phyloP scores from a whole-genome alignment of 2,329 filamentous ascomycete genomes.

The Arthrinium puccinioides region DNA sequence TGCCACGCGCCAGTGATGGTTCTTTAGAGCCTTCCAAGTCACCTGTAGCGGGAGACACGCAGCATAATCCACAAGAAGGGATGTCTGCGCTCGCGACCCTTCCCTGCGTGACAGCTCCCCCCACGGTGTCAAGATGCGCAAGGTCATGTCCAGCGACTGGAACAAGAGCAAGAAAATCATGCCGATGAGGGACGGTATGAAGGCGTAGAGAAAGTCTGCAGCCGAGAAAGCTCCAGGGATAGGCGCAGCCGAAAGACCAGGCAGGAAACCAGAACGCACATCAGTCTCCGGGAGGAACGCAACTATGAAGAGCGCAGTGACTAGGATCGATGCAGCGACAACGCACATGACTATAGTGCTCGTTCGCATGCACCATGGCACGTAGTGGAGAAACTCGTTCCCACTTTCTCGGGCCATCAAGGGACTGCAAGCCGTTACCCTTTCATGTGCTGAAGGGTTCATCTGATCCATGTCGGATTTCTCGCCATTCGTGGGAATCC shows the following conservation, averaged over 20 bases:
- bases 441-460: slow-evolving; percentile 14
- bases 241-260: slow-evolving; percentile 56
- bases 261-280: slow-evolving; percentile 64
- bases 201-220: slow-evolving; percentile 82
- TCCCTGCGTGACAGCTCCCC: slow-evolving; percentile 49
- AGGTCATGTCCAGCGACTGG: slow-evolving; percentile 56
- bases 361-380: slow-evolving; percentile 71
- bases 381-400: slow-evolving; percentile 54
- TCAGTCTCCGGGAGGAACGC: slow-evolving; percentile 67
- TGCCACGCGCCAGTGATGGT: slow-evolving; percentile 60
- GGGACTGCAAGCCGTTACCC: slow-evolving; percentile 18
- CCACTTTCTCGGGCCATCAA: slow-evolving; percentile 37
- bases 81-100: slow-evolving; percentile 55
- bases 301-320: slow-evolving; percentile 66
- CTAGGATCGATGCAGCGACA: slow-evolving; percentile 50
- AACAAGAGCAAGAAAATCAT: slow-evolving; percentile 61
- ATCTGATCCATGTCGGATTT: slow-evolving; percentile 16
- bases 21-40: slow-evolving; percentile 48
- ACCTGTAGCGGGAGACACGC: slow-evolving; percentile 56
- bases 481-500: slow-evolving; percentile 17
- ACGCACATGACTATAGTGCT: slow-evolving; percentile 59
- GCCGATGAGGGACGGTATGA: slow-evolving; percentile 62
- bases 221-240: slow-evolving; percentile 64
- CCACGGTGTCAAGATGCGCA: slow-evolving; percentile 65
- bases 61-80: slow-evolving; percentile 64